Evolutionary conservation across 108 stramenopile species (phyloP).

Genomic region (Bacterosira constricta): DNA sequence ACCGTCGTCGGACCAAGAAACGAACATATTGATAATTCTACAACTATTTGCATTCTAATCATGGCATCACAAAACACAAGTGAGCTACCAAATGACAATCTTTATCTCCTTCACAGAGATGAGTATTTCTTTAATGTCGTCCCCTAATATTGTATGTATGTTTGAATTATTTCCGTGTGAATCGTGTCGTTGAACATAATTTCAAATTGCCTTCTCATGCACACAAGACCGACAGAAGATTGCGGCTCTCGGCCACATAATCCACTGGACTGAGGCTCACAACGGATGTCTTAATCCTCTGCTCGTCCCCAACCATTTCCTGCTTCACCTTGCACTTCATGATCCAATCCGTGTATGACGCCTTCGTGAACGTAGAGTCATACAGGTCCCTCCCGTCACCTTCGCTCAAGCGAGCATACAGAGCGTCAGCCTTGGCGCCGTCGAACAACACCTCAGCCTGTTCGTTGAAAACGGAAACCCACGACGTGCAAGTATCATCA

Average conservation of each 20-base stretch:
- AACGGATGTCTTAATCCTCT: slow-evolving; percentile 81
- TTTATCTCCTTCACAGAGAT: too few species aligned
- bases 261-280: slow-evolving; percentile 79
- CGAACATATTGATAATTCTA: too few species aligned
- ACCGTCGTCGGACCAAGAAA: too few species aligned
- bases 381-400: slow-evolving; percentile 59
- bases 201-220: slow-evolving; percentile 3
- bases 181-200: too few species aligned
- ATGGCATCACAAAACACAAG: too few species aligned
- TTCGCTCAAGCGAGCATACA: slow-evolving; percentile 50
- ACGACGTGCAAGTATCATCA: slow-evolving; percentile 84
- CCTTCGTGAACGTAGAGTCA: slow-evolving; percentile 74
- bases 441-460: slow-evolving; percentile 74
- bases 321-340: slow-evolving; percentile 92
- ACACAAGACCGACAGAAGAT: slow-evolving; percentile 76
- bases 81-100: too few species aligned
- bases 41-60: too few species aligned
- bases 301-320: slow-evolving; percentile 92
- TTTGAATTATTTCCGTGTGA: too few species aligned
- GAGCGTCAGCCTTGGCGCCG: slow-evolving; percentile 86
- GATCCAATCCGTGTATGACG: slow-evolving; percentile 83
- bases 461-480: slow-evolving; percentile 94
- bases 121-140: too few species aligned
- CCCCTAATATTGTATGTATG: too few species aligned
- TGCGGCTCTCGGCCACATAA: slow-evolving; percentile 77